A percentile compares a stretch with the other conserved stretches of the same genome.
Conservation (phyloP, 2,329 filamentous ascomycete genomes). For the Orbilia blumenaviensis region DNA sequence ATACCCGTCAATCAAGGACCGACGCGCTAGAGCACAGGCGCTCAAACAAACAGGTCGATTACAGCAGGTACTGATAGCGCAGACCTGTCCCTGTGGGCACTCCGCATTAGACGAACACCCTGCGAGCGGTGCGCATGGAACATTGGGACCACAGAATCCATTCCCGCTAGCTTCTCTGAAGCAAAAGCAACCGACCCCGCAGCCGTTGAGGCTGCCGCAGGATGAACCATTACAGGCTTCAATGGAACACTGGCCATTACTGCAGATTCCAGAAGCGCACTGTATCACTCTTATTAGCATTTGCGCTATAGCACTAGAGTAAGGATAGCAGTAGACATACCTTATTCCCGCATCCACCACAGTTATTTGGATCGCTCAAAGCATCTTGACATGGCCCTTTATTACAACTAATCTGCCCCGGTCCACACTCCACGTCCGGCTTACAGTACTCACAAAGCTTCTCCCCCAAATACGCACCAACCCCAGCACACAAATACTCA, state of each 20-base stretch:
- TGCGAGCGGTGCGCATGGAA: neutral
- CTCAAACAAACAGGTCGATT: neutral
- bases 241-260: slow-evolving; percentile 7
- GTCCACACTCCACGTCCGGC: neutral
- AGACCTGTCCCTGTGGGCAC: slow-evolving; percentile 2
- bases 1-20: neutral
- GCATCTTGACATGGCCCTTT: slow-evolving; percentile 13
- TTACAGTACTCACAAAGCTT: slow-evolving; percentile 9
- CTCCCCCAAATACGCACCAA: neutral
- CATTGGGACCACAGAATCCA: slow-evolving; percentile 10
- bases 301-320: neutral
- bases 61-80: slow-evolving; percentile 14
- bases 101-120: neutral
- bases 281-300: neutral
- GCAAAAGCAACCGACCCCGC: slow-evolving; percentile 1
- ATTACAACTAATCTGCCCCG: slow-evolving; percentile 1
- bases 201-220: slow-evolving; percentile 2
- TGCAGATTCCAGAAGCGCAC: slow-evolving; percentile 6
- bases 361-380: slow-evolving; percentile 13
- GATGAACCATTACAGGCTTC: slow-evolving; percentile 8
- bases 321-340: neutral
- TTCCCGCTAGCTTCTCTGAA: neutral
- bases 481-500: neutral
- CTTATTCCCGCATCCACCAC: slow-evolving; percentile 9
- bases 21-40: neutral